Evolutionary conservation across 768 basidiomycete genomes (phyloP), one percentile per base, ranked within the genome.

Genomic region (Hypsizygus marmoreus): DNA sequence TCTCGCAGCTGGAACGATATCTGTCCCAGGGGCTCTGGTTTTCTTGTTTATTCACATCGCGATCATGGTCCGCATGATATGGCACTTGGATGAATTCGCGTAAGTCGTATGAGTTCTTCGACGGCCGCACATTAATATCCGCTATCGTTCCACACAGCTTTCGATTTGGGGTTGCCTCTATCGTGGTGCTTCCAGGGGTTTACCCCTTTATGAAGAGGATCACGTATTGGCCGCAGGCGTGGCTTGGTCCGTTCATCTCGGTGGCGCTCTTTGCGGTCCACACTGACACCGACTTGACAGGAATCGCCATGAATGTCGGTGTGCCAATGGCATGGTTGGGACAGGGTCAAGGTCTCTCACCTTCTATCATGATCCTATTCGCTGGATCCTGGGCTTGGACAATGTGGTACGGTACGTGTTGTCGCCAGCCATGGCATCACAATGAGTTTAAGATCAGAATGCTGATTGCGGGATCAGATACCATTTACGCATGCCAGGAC

Each of bases 401-500:
- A 14, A 54, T 57, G 47, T 57, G 56, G 50, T 54, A 54, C 29
- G 56, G 56, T 57, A 34, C 20, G 50, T 39, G 4, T 22, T n/a
- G 16, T 35, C 11, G 13, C 10, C 13, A 4, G 35, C 14, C 23
- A n/a, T 16, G 8, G 20, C 11, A 11, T 12, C n/a, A 22, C 19
- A 3, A 14, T 12, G 10, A 38, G 31, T 16, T 30, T 40, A 20
- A 41, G 23, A 43, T 13, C 7, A 11, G 6, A 9, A 23, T 19
- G 19, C 19, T 19, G 6, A 2, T n/a, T 14, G 22, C 16, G 34
- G 1, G 22, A 35, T 37, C 19, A 55, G 66, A 85, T 58, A 80
- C 81, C 0, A 80, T 83, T 52, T 85, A 85, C 55, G 82, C 81
- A 2, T 80, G 80, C 54, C 69, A 67, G 43, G 83, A 85, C 60